A percentile compares a stretch with the other conserved stretches of the same genome.
These are phyloP conservation scores for Chlorella sp. DNA, from an alignment of 139 green algal species.

Conservation along the genomic window DNA sequence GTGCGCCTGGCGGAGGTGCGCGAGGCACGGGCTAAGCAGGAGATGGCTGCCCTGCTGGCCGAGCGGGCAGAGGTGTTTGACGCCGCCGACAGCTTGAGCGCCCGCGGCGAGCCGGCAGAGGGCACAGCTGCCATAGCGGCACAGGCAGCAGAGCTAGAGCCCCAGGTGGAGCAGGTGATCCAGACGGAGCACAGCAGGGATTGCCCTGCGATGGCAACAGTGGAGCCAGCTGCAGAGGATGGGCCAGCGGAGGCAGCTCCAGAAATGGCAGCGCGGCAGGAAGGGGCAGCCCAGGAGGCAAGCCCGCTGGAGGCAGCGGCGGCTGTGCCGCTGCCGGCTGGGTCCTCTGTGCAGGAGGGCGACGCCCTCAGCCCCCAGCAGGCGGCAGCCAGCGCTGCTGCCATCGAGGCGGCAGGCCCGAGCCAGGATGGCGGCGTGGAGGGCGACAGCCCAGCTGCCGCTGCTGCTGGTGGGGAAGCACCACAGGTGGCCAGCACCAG, in stretches of 20 bases:
- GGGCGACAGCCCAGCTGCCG: background rate
- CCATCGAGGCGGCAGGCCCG: background rate
- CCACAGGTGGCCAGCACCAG: background rate
- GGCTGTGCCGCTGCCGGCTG: background rate
- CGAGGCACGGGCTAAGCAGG: conserved; percentile 69
- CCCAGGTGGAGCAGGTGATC: background rate
- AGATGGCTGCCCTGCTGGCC: conserved; percentile 64
- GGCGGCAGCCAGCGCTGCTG: background rate
- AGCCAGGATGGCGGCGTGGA: background rate
- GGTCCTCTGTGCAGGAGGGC: background rate
- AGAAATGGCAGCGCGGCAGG: background rate
- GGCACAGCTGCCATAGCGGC: background rate
- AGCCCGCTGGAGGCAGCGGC: background rate
- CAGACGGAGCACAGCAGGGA: background rate
- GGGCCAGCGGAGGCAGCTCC: background rate
- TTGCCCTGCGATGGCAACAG: background rate
- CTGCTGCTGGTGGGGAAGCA: background rate
- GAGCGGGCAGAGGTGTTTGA: conserved; percentile 60
- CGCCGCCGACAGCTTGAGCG: conserved; percentile 18
- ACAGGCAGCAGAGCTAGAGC: background rate
- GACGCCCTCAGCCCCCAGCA: background rate
- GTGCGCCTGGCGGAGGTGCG: conserved; percentile 76
- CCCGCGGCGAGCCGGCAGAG: background rate
- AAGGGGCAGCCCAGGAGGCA: background rate
- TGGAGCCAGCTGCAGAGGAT: background rate